Evolutionary conservation across 257 asterid genomes (phyloP).

Genomic region (Solanum sejunctum): DNA sequence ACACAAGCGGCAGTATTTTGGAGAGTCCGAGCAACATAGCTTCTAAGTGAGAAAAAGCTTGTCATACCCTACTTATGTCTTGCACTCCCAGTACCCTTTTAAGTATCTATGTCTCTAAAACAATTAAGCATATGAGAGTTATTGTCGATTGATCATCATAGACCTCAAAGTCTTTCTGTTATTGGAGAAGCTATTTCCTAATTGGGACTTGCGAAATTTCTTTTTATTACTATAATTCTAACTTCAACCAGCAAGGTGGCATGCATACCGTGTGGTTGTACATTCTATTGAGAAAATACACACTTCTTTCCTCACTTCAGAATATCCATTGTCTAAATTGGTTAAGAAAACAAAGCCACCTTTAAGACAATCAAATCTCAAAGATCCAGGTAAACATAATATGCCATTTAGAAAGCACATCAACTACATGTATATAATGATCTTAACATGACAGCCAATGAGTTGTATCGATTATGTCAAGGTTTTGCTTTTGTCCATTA

Average conservation of each 20-base stretch:
- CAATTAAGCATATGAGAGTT: background rate
- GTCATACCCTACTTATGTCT: background rate
- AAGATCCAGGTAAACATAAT: background rate
- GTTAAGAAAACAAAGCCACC: background rate
- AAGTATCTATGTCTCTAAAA: background rate
- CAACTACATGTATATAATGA: background rate
- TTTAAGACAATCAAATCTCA: background rate
- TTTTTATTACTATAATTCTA: background rate
- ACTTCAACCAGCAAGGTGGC: background rate
- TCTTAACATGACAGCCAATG: background rate
- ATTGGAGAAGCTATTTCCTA: background rate
- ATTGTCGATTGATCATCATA: background rate
- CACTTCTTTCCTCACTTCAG: background rate
- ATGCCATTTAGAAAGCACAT: background rate
- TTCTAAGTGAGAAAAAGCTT: background rate
- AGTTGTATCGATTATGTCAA: background rate
- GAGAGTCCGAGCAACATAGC: background rate
- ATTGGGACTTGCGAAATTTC: background rate
- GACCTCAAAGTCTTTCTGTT: background rate
- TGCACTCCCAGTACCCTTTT: background rate
- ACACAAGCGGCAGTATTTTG: no score
- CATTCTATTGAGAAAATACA: background rate
- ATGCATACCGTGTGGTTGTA: background rate
- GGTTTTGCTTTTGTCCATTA: background rate
- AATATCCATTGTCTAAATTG: background rate